Evolutionary conservation across 2,329 filamentous ascomycete genomes (phyloP).

Genomic region (Claviceps monticola): DNA sequence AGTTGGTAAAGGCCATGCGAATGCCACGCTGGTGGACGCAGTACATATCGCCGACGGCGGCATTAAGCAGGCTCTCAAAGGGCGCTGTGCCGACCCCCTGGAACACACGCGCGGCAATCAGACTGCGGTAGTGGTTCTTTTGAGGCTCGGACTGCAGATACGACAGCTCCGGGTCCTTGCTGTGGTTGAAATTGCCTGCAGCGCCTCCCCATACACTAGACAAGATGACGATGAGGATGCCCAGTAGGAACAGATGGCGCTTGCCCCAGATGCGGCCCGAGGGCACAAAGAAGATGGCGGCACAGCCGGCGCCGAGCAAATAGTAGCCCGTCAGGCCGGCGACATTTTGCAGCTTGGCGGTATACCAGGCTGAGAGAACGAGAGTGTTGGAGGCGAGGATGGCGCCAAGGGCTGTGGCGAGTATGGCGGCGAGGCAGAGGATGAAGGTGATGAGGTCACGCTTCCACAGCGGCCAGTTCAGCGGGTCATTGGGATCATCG

Average conservation of each 20-base stretch:
- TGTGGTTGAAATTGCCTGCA: constrained; percentile 29
- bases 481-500: constrained; percentile 79
- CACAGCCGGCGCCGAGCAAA: constrained; percentile 67
- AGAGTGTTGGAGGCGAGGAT: constrained; percentile 83
- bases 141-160: constrained; percentile 2
- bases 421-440: constrained; percentile 67
- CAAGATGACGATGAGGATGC: constrained; percentile 57
- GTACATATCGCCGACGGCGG: constrained; percentile 78
- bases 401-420: constrained; percentile 72
- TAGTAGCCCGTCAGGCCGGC: constrained; percentile 80
- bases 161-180: neutral
- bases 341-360: constrained; percentile 54
- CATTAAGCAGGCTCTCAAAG: constrained; percentile 82
- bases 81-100: constrained; percentile 80
- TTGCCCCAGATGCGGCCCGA: constrained; percentile 87
- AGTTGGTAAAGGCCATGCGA: constrained; percentile 67
- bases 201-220: constrained; percentile 69
- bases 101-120: constrained; percentile 67
- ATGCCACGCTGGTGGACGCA: constrained; percentile 74
- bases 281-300: constrained; percentile 75
- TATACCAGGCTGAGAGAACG: constrained; percentile 55
- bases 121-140: constrained; percentile 45
- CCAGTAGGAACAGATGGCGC: constrained; percentile 72
- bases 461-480: constrained; percentile 74
- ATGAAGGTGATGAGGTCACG: constrained; percentile 69